Base-by-base conservation (phyloP, 805 yeast species). In the Candida insectalens region DNA sequence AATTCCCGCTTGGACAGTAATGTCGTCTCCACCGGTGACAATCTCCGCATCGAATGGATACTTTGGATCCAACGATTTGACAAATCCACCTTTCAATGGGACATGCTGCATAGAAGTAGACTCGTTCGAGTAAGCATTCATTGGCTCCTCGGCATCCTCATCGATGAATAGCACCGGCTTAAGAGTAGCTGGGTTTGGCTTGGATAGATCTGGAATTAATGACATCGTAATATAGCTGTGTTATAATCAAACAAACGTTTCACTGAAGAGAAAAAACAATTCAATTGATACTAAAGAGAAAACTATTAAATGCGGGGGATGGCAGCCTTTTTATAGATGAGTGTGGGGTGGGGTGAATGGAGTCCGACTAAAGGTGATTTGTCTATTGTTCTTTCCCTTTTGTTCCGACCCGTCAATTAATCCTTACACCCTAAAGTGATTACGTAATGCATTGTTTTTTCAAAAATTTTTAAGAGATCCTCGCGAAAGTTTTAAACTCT, bases 11-110 rank as follows among this genome's bases (percentile, higher is more conserved):
- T 51, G 49, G 15, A 60, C 44, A 4, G 62, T 59, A 44, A 75
- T 56, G 34, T 71, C 70, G 41, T 75, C 83, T 38, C 53, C 52
- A 4, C 82, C 81, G 13, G 35, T 32, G 2, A 18, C 29, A 35
- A 67, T 46, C 7, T 38, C 43, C 15, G 60, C 55, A 32, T 67
- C 66, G 32, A 67, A 62, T 25, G 68, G 67, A 30, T 40, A 53
- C 9, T 51, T 42, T 13, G 50, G 43, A 41, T 62, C 66, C 10
- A 62, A 26, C 5, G 69, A 52, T 40, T 55, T 57, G 15, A 60
- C 47, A 36, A 49, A 55, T 9, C 70, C 70, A 12, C 55, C 53
- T 2, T 26, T 48, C 26, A 64, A 43, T 19, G 36, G 38, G 16
- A 63, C 67, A 23, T 37, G 45, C 6, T 51, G 51, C 18, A 56